A percentile compares a stretch with the other conserved stretches of the same genome.
phyloP scores from a whole-genome alignment of 129 eudicot genomes.

The Oenanthe sinensis region DNA sequence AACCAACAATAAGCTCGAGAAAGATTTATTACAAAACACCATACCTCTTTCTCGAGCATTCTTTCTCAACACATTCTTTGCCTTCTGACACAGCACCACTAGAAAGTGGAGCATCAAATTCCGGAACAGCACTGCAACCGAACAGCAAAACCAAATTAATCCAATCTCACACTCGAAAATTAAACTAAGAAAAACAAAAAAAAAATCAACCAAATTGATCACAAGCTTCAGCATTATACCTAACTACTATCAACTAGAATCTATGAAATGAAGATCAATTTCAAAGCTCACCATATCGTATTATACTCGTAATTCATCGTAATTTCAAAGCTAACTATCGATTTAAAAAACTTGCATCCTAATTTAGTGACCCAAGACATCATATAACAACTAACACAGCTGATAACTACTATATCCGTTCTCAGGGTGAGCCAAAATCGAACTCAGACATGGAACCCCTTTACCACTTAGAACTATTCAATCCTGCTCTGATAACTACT shows the following conservation, averaged over 20 bases:
- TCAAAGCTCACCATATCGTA: neutral
- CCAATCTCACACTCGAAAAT: neutral
- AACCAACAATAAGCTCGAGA: neutral
- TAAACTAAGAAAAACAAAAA: neutral
- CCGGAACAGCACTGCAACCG: constrained; percentile 32
- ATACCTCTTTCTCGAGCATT: constrained; percentile 65
- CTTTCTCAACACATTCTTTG: constrained; percentile 37
- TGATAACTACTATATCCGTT: too few species aligned
- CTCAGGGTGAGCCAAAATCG: too few species aligned
- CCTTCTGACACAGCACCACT: constrained; percentile 26
- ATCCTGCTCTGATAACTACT: too few species aligned
- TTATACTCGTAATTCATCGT: neutral
- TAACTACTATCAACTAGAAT: neutral
- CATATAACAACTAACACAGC: too few species aligned
- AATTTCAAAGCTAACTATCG: neutral
- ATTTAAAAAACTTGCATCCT: too few species aligned
- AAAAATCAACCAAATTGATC: neutral
- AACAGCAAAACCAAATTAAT: neutral
- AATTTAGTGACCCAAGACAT: too few species aligned
- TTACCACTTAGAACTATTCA: too few species aligned
- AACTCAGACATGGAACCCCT: too few species aligned
- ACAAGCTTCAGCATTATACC: neutral
- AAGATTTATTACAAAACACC: neutral
- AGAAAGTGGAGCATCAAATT: constrained; percentile 37
- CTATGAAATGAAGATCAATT: neutral